Evolutionary conservation across 179 eudicot genomes (phyloP), one percentile per base, ranked within the genome.

Genomic region (Silene coronaria): DNA sequence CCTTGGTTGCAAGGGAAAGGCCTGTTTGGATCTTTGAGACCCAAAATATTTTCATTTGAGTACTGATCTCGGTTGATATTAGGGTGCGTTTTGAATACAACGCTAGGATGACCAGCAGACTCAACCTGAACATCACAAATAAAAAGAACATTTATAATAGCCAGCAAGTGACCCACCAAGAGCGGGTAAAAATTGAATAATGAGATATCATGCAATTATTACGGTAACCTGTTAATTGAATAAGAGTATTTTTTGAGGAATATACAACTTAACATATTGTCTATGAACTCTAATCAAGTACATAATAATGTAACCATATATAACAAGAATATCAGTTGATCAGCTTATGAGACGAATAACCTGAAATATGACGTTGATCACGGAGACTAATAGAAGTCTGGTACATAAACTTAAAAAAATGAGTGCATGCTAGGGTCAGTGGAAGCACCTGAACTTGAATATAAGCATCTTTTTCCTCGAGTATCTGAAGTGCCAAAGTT

Each of bases 11-110:
- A 42, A 62, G 99, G 99, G 75, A 95, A 95, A 24, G 97, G 91
- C 80, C 99, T 82, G 80, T 88, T 88, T 65, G 99, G 90, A 89
- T 95, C 99, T 86, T 89, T 95, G 72, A 91, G 95, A 76, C 99
- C 99, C 80, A 95, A 84, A 75, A 92, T 86, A 82, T 87, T 91
- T 80, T 92, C 96, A 82, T 84, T 88, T 36, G 88, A 80, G 73
- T 87, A 95, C 72, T 89, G 73, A 63, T 92, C 99, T 82, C 87
- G 92, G 85, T 89, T 95, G 79, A 95, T 91, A 75, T 95, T 95
- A 76, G 99, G 99, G 72, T 95, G 99, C 1, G 99, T 88, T 87
- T 95, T 92, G 83, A 92, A 92, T 71, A 85, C 64, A 58, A 95
- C 81, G 79, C 85, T 86, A 67, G 91, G 93, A 84, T 88, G 89